Percentiles rank a stretch among this genome's conserved stretches.
Conservation (phyloP, 176 grass and related monocot species). For the Puya raimondii region DNA sequence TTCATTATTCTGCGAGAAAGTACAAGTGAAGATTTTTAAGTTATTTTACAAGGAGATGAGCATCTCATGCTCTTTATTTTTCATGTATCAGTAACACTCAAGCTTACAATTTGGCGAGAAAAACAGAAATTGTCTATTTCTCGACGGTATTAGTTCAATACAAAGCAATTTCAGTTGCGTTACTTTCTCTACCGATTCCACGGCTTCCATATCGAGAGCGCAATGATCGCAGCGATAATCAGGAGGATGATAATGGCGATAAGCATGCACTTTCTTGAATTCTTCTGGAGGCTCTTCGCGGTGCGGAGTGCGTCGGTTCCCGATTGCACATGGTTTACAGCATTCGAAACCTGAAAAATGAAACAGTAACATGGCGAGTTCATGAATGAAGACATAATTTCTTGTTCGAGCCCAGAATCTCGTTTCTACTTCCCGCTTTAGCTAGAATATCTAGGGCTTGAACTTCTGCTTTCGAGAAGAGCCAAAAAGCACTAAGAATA, state of each 20-base stretch:
- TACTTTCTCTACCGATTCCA: slow-evolving; percentile 26
- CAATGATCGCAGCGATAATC: slow-evolving; percentile 22
- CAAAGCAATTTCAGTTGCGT: no score
- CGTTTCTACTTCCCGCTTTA: not conserved
- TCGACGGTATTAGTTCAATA: no score
- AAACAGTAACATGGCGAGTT: not conserved
- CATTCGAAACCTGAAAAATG: slow-evolving; percentile 39
- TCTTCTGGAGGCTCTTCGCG: slow-evolving; percentile 56
- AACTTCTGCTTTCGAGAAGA: not conserved
- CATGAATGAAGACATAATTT: not conserved
- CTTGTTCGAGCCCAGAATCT: no score
- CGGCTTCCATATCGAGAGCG: slow-evolving; percentile 41
- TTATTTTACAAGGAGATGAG: no score
- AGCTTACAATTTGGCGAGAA: no score
- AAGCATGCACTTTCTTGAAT: slow-evolving; percentile 53
- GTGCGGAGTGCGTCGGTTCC: slow-evolving; percentile 34
- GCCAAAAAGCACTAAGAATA: no score
- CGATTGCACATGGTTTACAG: slow-evolving; percentile 45
- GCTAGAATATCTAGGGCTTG: not conserved
- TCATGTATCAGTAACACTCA: no score
- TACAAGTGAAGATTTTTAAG: no score
- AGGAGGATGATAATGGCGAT: slow-evolving; percentile 47
- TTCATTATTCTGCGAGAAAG: no score
- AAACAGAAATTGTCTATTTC: not conserved
- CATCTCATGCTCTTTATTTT: no score